A percentile compares a stretch with the other conserved stretches of the same genome.
Evolutionary conservation across 495 filamentous ascomycete genomes (phyloP).

Genomic region (Talaromyces wortmannii): DNA sequence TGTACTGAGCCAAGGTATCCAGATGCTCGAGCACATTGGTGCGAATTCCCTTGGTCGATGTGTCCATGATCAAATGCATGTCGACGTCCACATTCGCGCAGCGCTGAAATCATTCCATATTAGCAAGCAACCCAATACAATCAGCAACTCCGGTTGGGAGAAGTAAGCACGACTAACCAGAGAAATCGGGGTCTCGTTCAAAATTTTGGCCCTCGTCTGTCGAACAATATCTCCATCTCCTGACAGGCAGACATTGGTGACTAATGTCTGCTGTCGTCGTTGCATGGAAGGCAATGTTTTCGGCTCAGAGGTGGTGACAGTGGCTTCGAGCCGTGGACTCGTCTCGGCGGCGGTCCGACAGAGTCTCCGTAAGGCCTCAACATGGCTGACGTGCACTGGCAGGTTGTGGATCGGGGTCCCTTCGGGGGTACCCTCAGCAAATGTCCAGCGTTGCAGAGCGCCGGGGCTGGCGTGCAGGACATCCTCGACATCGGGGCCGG

Average conservation of each 20-base stretch:
- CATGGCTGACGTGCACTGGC: conserved; percentile 80
- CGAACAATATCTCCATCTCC: conserved; percentile 77
- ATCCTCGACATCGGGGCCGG: conserved; percentile 85
- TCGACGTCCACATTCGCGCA: conserved; percentile 91
- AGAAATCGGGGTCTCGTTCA: conserved; percentile 81
- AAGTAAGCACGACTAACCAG: conserved; percentile 53
- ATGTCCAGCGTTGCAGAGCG: conserved; percentile 83
- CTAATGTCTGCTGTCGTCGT: conserved; percentile 62
- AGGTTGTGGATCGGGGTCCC: conserved; percentile 77
- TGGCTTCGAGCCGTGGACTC: conserved; percentile 66
- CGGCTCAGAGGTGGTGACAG: conserved; percentile 74
- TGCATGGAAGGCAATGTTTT: conserved; percentile 63
- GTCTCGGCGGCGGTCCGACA: conserved; percentile 73
- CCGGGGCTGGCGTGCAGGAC: conserved; percentile 81
- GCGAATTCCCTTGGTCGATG: conserved; percentile 54
- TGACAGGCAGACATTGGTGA: conserved; percentile 85
- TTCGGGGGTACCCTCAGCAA: conserved; percentile 77
- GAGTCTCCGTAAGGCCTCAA: conserved; percentile 65
- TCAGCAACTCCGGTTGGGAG: neutral
- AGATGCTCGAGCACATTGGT: conserved; percentile 74
- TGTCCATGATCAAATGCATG: conserved; percentile 75
- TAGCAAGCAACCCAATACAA: neutral
- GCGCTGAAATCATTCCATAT: conserved; percentile 44
- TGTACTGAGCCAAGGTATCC: conserved; percentile 73
- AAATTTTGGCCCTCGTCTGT: conserved; percentile 73